Base-by-base conservation (phyloP, 495 filamentous ascomycete species). In the Neohortaea acidophila region DNA sequence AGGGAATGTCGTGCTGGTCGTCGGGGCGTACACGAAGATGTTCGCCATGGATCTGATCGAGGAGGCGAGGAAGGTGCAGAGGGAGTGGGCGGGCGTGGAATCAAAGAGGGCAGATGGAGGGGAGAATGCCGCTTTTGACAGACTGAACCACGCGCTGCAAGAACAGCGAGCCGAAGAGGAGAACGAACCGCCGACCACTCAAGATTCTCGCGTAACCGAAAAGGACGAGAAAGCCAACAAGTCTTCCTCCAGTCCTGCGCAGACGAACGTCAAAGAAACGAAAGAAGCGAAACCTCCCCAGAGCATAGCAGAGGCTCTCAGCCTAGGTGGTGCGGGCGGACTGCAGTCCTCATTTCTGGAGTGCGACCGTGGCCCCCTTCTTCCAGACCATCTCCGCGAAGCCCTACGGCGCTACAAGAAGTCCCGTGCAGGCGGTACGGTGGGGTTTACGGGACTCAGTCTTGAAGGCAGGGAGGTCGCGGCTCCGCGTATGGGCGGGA, bases 31-130 rank as follows among this genome's bases (percentile, higher is more conserved):
- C 38, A 76, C 79, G 22, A 94, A 94, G 56, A 68, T 84, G 42
- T 92, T 81, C 55, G 70, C 82, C 6, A 84, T 84, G 33, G 75
- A 84, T 36, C 68, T 94, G 36, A 75, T 92, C 36, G 83, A 92
- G 55, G 68, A 70, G 37, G 84, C 85, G 0, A 68, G 80, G 21
- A 73, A 74, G 10, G 72, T 94, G 4, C 85, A 91, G 57, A 63
- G 64, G 31, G 75, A 94, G 59, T 87, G 79, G 81, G 61, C 74
- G 25, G 67, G 67, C 11, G 66, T 69, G 17, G 53, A 57, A 25
- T 59, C 35, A 21, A 20, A 47, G 26, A 41, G 58, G 22, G 35
- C 39, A 11, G 37, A 43, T 26, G 55, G 38, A 15, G 27, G 47
- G 15, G 21, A 32, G 23, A 52, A 47, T 23, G 42, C 48, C 36